Evolutionary conservation across 148 eudicot species (phyloP).

Genomic region (Vaccinium corymbosum): DNA sequence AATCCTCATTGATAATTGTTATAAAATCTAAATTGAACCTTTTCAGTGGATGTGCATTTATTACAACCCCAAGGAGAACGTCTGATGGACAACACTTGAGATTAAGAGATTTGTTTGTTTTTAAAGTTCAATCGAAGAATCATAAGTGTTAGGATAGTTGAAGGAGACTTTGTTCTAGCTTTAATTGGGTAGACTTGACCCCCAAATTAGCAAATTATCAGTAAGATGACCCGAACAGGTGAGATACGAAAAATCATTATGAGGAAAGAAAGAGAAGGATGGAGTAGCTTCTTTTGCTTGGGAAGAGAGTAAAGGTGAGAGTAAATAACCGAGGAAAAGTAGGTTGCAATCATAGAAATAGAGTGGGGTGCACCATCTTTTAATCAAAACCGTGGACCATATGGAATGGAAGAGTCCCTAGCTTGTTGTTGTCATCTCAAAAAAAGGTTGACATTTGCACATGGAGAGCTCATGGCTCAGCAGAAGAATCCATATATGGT

Average conservation of each 20-base stretch:
- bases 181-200: too few relatives aligned
- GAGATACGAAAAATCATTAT: too few relatives aligned
- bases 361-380: conserved; percentile 11
- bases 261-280: too few relatives aligned
- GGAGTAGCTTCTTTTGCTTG: conserved; percentile 11
- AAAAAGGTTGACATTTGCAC: conserved; percentile 22
- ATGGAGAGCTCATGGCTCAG: conserved; percentile 22
- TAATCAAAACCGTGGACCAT: not conserved
- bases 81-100: too few relatives aligned
- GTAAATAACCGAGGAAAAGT: conserved; percentile 15
- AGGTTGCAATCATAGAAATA: conserved; percentile 13
- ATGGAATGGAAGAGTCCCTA: conserved; percentile 12
- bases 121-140: not conserved
- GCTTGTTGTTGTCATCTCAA: conserved; percentile 14
- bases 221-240: too few relatives aligned
- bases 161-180: too few relatives aligned
- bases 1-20: not conserved
- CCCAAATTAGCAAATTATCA: too few relatives aligned
- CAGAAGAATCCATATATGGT: not conserved
- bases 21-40: too few relatives aligned
- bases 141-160: too few relatives aligned
- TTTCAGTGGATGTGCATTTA: too few relatives aligned
- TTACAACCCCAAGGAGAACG: too few relatives aligned
- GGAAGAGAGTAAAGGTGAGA: not conserved
- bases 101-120: not conserved